Conservation (phyloP, 2,329 filamentous ascomycete genomes). For the Colletotrichum tanaceti region DNA sequence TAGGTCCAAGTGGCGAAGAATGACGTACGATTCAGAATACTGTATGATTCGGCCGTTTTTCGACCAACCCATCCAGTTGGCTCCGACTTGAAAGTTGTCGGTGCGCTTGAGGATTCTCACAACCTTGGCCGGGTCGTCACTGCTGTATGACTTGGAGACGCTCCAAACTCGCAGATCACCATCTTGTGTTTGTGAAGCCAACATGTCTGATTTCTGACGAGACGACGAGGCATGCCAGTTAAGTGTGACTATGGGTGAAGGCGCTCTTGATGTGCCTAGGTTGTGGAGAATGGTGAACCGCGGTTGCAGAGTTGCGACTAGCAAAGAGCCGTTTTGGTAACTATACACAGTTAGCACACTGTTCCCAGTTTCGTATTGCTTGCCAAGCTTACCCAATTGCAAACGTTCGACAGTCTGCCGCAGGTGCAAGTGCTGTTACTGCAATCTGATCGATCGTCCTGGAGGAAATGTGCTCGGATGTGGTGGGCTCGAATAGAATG, state of each 20-base stretch:
- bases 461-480: constrained; percentile 90
- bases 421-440: constrained; percentile 91
- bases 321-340: constrained; percentile 93
- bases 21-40: constrained; percentile 81
- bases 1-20: constrained; percentile 47
- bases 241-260: constrained; percentile 87
- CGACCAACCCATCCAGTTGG: constrained; percentile 98
- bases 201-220: constrained; percentile 97
- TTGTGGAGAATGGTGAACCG: constrained; percentile 95
- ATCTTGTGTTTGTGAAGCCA: constrained; percentile 91
- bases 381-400: constrained; percentile 81
- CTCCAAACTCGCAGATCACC: constrained; percentile 97
- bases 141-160: constrained; percentile 81
- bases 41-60: constrained; percentile 98
- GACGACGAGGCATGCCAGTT: constrained; percentile 97
- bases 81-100: constrained; percentile 77
- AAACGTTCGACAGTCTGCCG: constrained; percentile 91
- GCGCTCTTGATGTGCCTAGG: constrained; percentile 82
- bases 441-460: constrained; percentile 92
- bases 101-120: constrained; percentile 87
- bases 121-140: constrained; percentile 83
- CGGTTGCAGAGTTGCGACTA: constrained; percentile 89
- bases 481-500: constrained; percentile 92
- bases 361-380: not conserved
- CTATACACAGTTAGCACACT: constrained; percentile 57